Evolutionary conservation across 371 early-diverging fungal species (phyloP), one percentile per base, ranked within the genome.

Genomic region (Encephalitozoon hellem): DNA sequence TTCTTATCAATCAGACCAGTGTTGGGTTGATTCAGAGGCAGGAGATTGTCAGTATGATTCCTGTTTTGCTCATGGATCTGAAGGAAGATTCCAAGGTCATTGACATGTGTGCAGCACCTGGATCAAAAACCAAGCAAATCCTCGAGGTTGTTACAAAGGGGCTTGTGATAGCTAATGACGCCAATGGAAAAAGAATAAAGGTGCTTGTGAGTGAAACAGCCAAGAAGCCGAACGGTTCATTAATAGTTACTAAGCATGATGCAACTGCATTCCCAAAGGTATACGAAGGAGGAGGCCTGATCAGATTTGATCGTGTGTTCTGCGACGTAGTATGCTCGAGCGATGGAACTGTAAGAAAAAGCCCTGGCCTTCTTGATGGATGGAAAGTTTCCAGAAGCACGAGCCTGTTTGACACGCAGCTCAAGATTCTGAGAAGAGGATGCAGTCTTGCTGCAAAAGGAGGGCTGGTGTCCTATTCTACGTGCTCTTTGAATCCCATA

Each of bases 281-380:
- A 34, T 53, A 90, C 72, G 32, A 21, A 9, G 41, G 65, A 39
- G 59, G 59, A 15, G 11, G 34, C 64, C 38, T n/a, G 41, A 4
- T 69, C 42, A 51, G 41, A 28, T 95, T 96, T 87, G 96, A 96
- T 80, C 89, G 94, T 71, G 91, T 97, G 1, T 87, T 96, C 55
- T 91, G 91, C 77, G 99, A 99, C 87, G 99, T 97, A 0, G 97
- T 97, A 0, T 83, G 84, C 76, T 90, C 94, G 74, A 94, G 97
- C 65, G 99, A 99, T 84, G 99, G 97, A 54, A 99, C 99, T 0
- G 82, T 95, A 43, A 89, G 99, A 81, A 99, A 99, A 86, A 97
- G 97, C 83, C 87, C 87, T 72, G 86, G 86, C 69, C 90, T 96
- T 41, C 93, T 95, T 91, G 86, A 86, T 34, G 89, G 87, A 52